Base-by-base conservation (phyloP, 306 rosid genomes). In the Prinsepia uniflora region DNA sequence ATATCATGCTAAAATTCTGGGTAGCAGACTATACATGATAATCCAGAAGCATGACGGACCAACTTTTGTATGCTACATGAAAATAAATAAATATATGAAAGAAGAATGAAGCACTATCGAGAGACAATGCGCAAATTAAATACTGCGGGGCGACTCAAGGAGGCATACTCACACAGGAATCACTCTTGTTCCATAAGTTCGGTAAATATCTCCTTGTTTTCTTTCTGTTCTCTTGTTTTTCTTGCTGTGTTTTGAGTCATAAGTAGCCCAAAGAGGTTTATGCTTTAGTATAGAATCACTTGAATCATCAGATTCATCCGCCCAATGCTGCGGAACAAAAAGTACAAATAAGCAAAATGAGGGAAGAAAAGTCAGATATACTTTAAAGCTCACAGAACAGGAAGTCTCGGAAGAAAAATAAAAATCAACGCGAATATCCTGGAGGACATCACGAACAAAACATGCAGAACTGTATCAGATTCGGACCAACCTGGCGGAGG, bases 171-270 rank as follows among this genome's bases (percentile, higher is more conserved):
- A 94, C 99, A 94, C 97, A 79, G 99, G 99, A 88, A 94, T 76
- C 67, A 94, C 95, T 92, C 97, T 84, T 60, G 99, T 94, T 72
- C 99, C 99, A 81, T 86, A 91, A 45, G 99, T 91, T 76, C 90
- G 95, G 66, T 80, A 86, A 47, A 91, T 79, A 81, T 83, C 85
- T 65, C 99, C 99, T 30, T 78, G 88, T 76, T 89, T 93, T 81
- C 72, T 89, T 82, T 58, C 87, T 54, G 50, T 59, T 79, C 63
- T 89, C 82, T 17, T 87, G 64, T 12, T 80, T 82, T 87, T 89
- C 85, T 84, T 89, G 63, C 82, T 66, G 49, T 19, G 68, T 78
- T 86, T 89, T 54, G 87, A 76, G 73, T 83, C 88, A 84, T 90
- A 87, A 22, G 92, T 76, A 80, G 95, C 87, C 99, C 99, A 91